Evolutionary conservation across 768 basidiomycete genomes (phyloP).

Genomic region (Russula olivacea): DNA sequence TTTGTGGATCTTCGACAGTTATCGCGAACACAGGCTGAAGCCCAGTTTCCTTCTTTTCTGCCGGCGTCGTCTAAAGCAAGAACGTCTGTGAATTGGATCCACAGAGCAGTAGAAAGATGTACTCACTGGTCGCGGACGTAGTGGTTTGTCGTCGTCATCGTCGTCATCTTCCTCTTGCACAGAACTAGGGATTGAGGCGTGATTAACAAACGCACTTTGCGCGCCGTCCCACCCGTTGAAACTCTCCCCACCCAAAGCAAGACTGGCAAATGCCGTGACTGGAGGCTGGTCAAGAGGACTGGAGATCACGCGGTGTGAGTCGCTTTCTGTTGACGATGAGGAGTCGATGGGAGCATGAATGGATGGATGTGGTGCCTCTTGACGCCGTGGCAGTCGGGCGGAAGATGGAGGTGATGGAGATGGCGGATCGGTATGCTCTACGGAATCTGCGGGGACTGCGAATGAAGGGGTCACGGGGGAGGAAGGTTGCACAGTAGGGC

Average conservation of each 20-base stretch:
- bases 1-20: constrained; percentile 94
- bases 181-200: constrained; percentile 29
- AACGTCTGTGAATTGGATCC: neutral
- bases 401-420: constrained; percentile 21
- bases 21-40: constrained; percentile 74
- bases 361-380: constrained; percentile 19
- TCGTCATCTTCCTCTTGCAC: constrained; percentile 27
- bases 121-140: constrained; percentile 28
- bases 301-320: constrained; percentile 24
- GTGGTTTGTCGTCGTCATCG: constrained; percentile 34
- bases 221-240: constrained; percentile 46
- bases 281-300: constrained; percentile 32
- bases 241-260: constrained; percentile 44
- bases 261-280: constrained; percentile 37
- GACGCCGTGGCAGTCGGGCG: constrained; percentile 23
- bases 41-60: constrained; percentile 37
- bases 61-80: constrained; percentile 12
- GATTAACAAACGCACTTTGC: constrained; percentile 26
- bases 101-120: constrained; percentile 23
- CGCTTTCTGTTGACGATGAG: constrained; percentile 7
- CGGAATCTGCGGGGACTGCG: neutral
- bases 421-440: constrained; percentile 18
- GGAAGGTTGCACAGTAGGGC: neutral
- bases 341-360: constrained; percentile 2
- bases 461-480: constrained; percentile 18